Conservation (phyloP, 2,329 filamentous ascomycete species). For the Sarocladium kiliense region DNA sequence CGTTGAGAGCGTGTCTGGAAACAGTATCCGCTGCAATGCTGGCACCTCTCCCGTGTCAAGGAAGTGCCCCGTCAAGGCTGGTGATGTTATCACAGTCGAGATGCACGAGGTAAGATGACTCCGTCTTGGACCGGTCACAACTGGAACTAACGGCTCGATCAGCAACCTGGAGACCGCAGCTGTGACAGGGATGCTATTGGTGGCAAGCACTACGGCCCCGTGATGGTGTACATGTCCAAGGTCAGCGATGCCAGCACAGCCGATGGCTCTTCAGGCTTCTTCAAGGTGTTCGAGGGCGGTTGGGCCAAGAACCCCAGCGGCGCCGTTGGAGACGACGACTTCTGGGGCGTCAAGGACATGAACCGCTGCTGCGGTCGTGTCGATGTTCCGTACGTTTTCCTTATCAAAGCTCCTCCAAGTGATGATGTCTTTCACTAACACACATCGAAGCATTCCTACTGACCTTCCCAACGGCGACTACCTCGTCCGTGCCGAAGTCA, state of each 20-base stretch:
- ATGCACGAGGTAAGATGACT: conserved; percentile 42
- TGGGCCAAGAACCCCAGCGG: conserved; percentile 27
- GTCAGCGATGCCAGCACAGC: conserved; percentile 42
- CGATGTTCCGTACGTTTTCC: conserved; percentile 23
- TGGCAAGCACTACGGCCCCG: conserved; percentile 48
- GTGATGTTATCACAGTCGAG: conserved; percentile 47
- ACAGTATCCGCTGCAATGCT: conserved; percentile 40
- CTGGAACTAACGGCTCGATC: background rate
- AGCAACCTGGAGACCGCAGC: conserved; percentile 40
- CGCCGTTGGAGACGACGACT: conserved; percentile 36
- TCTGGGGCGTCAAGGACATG: conserved; percentile 39
- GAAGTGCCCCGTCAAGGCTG: conserved; percentile 42
- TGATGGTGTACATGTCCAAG: conserved; percentile 46
- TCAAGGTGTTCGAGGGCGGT: conserved; percentile 48
- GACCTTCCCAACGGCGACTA: conserved; percentile 46
- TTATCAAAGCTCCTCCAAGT: conserved; percentile 1
- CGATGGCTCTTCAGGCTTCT: conserved; percentile 38
- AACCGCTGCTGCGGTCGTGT: conserved; percentile 35
- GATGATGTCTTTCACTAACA: background rate
- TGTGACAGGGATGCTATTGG: conserved; percentile 46
- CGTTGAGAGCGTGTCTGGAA: conserved; percentile 37
- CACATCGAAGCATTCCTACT: conserved; percentile 29
- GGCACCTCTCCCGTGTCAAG: conserved; percentile 28
- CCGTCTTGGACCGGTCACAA: too few species aligned
- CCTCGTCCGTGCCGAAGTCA: conserved; percentile 47